A percentile compares a stretch with the other conserved stretches of the same genome.
Evolutionary conservation across 768 basidiomycete species (phyloP).

Genomic region (Podaxis sp.): DNA sequence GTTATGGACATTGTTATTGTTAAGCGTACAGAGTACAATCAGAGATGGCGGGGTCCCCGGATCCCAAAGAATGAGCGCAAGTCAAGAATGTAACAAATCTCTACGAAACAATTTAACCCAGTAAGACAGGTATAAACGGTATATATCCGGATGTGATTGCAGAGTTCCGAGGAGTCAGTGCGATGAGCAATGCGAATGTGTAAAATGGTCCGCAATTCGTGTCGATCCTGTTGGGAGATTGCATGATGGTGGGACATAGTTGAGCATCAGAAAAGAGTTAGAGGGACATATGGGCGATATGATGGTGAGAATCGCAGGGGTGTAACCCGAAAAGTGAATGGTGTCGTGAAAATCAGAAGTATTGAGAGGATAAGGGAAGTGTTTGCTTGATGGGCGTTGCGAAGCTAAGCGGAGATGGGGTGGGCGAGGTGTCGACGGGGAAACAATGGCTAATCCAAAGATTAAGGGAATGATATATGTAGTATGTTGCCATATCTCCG

Average conservation of each 20-base stretch:
- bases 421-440: not conserved
- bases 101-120: not conserved
- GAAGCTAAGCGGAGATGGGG: conserved; percentile 4
- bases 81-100: not conserved
- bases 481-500: not conserved
- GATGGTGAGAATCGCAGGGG: not conserved
- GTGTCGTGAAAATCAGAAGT: not conserved
- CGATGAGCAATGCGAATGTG: not conserved
- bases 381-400: not conserved
- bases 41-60: not conserved
- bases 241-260: not conserved
- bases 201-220: not conserved
- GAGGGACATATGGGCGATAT: not conserved
- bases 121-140: not conserved
- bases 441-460: conserved; percentile 5
- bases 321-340: not conserved
- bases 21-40: not conserved
- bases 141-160: not conserved
- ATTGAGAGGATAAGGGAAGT: not conserved
- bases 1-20: not conserved
- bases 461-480: not conserved
- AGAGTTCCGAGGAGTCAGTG: not conserved
- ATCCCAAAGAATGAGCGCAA: not conserved
- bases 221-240: not conserved
- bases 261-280: not conserved